Evolutionary conservation across 2,329 filamentous ascomycete genomes (phyloP), one percentile per base, ranked within the genome.

Genomic region (Diaporthe eres): DNA sequence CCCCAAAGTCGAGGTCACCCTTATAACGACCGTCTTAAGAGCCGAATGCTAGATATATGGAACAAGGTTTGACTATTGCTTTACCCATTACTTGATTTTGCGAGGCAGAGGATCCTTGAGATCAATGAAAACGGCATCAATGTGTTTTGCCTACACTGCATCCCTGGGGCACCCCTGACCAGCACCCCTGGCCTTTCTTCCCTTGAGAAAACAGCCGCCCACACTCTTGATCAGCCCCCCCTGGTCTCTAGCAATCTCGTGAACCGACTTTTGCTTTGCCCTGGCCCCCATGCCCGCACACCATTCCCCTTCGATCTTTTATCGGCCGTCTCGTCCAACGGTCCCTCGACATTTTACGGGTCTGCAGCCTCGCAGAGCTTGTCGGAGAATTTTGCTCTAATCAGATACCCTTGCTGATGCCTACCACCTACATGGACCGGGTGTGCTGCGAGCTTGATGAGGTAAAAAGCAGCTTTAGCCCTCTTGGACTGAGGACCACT

Each of bases 381-480:
- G 78, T 87, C 86, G 85, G 85, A 87, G 84, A 83, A 85, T 87
- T 85, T 82, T 58, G 82, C 81, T 83, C 83, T 84, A 84, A 85
- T 86, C 83, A 85, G 81, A 82, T 80, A 80, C 81, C 82, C 83
- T 81, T 84, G 82, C 82, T 83, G 79, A 81, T 81, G 80, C 82
- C 44, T 73, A 55, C 65, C 49, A 70, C 82, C 78, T 79, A 80
- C 81, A 84, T 82, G 83, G 82, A 80, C 74, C 78, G 77, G 78
- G 78, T 60, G 39, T 57, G 73, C 57, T 73, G 63, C 60, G 76
- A 77, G 74, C 76, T 72, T 72, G 74, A 74, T 75, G 70, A 71
- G 58, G 34, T 73, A 61, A 68, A 68, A 73, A 71, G 60, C 61
- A 72, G 72, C 71, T 71, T 39, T 47, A 57, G 47, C 72, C 72